phyloP scores from a whole-genome alignment of 495 filamentous ascomycete species.

The Trichoderma erinaceum region DNA sequence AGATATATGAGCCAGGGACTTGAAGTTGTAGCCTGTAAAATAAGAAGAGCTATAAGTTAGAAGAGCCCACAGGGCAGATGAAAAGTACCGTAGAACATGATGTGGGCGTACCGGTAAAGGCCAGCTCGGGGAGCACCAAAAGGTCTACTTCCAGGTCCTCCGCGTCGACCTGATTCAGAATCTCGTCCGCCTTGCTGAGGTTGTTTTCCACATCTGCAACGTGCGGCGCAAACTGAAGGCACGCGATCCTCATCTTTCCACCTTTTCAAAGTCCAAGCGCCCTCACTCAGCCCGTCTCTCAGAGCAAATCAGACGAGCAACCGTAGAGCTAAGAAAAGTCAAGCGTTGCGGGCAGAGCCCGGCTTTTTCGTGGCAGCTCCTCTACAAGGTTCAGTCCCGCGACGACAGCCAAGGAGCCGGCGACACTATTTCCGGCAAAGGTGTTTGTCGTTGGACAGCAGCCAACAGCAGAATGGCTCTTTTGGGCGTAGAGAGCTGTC shows the following conservation, averaged over 20 bases:
- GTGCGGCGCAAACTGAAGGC: constrained; percentile 67
- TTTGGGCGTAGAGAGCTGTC: not conserved
- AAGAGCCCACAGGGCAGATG: not conserved
- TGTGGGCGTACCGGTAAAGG: constrained; percentile 66
- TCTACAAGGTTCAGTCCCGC: not conserved
- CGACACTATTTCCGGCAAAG: not conserved
- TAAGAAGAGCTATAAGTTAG: not conserved
- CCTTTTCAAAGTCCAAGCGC: not conserved
- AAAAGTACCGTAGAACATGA: not conserved
- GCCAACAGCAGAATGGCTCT: not conserved
- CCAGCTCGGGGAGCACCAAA: constrained; percentile 80
- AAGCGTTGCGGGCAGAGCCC: not conserved
- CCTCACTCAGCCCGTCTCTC: not conserved
- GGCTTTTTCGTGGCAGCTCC: not conserved
- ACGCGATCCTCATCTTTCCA: constrained; percentile 67
- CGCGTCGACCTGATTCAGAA: constrained; percentile 53
- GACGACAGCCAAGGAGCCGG: not conserved
- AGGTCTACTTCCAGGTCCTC: constrained; percentile 44
- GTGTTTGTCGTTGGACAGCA: not conserved
- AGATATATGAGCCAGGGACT: constrained; percentile 64
- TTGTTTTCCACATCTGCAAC: constrained; percentile 74
- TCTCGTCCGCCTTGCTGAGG: constrained; percentile 62
- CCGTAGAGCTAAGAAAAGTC: not conserved
- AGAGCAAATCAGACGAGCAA: not conserved
- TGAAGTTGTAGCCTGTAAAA: constrained; percentile 82